Conservation (phyloP, 1,284 basidiomycete genomes). For the Apiotrichum porosum region DNA sequence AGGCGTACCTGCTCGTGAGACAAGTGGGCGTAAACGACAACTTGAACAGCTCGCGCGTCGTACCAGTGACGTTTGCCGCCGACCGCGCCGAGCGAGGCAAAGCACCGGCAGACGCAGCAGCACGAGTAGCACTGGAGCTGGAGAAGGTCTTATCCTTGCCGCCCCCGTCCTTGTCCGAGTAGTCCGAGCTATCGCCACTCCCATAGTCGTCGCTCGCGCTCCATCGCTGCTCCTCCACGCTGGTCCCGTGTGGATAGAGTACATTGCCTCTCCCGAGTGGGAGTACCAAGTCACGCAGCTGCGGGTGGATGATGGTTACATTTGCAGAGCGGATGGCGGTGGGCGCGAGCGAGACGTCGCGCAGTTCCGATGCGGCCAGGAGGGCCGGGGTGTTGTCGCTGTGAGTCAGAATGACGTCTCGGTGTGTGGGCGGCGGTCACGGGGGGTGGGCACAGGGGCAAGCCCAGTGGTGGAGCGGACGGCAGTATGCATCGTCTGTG, state of each 20-base stretch:
- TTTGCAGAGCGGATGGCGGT: conserved; percentile 27
- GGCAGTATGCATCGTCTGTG: not conserved
- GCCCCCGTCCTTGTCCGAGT: too few relatives aligned
- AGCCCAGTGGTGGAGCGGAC: too few relatives aligned
- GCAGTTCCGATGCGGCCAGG: conserved; percentile 33
- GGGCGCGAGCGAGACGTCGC: conserved; percentile 35
- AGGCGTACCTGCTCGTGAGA: conserved; percentile 43
- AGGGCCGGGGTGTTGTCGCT: conserved; percentile 31
- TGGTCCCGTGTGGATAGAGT: conserved; percentile 34
- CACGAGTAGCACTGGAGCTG: too few relatives aligned
- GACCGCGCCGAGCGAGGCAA: too few relatives aligned
- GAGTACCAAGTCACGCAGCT: conserved; percentile 45
- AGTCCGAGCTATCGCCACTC: too few relatives aligned
- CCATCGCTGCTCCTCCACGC: conserved; percentile 33
- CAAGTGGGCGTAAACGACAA: conserved; percentile 41
- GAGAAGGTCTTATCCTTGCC: too few relatives aligned
- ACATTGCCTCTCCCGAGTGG: conserved; percentile 34
- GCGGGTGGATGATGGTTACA: conserved; percentile 46
- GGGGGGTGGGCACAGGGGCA: too few relatives aligned
- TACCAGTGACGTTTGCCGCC: too few relatives aligned
- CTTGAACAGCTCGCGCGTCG: conserved; percentile 22
- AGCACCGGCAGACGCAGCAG: too few relatives aligned
- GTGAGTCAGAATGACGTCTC: not conserved
- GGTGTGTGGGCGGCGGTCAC: too few relatives aligned
- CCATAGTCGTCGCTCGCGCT: conserved; percentile 2